Evolutionary conservation across 257 asterid species (phyloP).

Genomic region (Solanum habrochaites): DNA sequence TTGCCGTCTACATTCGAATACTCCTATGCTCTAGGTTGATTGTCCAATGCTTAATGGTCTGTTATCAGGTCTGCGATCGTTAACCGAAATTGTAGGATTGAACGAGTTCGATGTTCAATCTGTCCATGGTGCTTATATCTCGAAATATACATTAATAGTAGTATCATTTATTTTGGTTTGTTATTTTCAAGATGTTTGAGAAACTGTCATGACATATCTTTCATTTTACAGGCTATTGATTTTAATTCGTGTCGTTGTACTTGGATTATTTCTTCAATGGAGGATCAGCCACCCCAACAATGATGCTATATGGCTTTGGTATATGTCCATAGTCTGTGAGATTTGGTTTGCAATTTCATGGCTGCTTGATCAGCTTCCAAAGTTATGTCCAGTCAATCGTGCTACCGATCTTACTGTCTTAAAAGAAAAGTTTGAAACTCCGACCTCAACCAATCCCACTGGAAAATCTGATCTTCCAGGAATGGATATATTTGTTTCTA

Average conservation of each 20-base stretch:
- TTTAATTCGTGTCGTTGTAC: conserved; percentile 57
- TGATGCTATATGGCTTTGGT: conserved; percentile 89
- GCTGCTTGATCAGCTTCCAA: conserved; percentile 89
- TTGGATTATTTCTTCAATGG: conserved; percentile 64
- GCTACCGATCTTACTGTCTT: conserved; percentile 68
- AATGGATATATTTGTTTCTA: conserved; percentile 63
- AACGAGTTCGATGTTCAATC: background rate
- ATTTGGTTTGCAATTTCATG: conserved; percentile 91
- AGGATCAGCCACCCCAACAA: conserved; percentile 59
- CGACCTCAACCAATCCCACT: conserved; percentile 45
- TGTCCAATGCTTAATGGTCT: background rate
- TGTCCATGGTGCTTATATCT: background rate
- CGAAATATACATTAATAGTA: background rate
- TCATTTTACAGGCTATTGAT: conserved; percentile 48
- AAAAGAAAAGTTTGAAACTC: conserved; percentile 73
- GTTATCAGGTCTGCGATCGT: background rate
- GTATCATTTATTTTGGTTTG: too few species aligned
- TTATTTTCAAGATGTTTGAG: background rate
- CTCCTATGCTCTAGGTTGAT: background rate
- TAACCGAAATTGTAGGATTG: background rate
- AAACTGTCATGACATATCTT: background rate
- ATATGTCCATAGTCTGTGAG: conserved; percentile 74
- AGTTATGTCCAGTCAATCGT: conserved; percentile 64
- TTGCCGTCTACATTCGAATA: background rate
- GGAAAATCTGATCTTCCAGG: conserved; percentile 93